Conservation (phyloP, 2,329 filamentous ascomycete genomes). For the Dryadomyces quercivorus region DNA sequence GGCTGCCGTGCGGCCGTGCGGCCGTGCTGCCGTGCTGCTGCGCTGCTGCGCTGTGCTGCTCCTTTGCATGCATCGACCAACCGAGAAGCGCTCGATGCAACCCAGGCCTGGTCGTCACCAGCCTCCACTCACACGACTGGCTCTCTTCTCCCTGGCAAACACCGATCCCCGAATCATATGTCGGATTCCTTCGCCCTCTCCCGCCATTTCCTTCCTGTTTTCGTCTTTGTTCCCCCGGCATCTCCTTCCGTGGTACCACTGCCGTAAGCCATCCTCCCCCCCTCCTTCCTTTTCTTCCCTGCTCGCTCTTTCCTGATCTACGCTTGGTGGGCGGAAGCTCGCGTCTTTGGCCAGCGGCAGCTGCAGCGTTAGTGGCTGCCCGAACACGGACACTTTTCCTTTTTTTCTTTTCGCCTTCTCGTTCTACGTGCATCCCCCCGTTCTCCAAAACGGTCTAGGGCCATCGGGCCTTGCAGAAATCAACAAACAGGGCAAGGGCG, state of each 20-base stretch:
- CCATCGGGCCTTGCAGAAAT: constrained; percentile 1
- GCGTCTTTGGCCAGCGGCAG: not conserved
- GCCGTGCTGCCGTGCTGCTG: not conserved
- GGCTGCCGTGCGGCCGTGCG: no score
- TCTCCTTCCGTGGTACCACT: not conserved
- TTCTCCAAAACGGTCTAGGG: not conserved
- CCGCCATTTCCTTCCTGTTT: not conserved
- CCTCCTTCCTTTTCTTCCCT: not conserved
- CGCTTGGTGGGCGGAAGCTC: constrained; percentile 2
- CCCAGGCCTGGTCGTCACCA: not conserved
- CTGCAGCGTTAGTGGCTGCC: constrained; percentile 6
- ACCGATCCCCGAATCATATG: not conserved
- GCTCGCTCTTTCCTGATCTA: not conserved
- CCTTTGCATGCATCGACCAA: not conserved
- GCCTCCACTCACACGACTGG: not conserved
- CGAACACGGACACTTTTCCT: not conserved
- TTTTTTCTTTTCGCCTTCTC: not conserved
- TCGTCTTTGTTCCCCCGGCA: not conserved
- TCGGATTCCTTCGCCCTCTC: no score
- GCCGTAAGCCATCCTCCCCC: not conserved
- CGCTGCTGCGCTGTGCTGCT: not conserved
- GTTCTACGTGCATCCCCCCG: not conserved
- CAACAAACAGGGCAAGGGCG: not conserved
- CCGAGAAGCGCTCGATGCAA: not conserved
- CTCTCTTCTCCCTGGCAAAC: not conserved